Percentiles rank a stretch among this genome's conserved stretches.
Conservation (phyloP, 768 basidiomycete genomes). For the Cystobasidium onofrii region DNA sequence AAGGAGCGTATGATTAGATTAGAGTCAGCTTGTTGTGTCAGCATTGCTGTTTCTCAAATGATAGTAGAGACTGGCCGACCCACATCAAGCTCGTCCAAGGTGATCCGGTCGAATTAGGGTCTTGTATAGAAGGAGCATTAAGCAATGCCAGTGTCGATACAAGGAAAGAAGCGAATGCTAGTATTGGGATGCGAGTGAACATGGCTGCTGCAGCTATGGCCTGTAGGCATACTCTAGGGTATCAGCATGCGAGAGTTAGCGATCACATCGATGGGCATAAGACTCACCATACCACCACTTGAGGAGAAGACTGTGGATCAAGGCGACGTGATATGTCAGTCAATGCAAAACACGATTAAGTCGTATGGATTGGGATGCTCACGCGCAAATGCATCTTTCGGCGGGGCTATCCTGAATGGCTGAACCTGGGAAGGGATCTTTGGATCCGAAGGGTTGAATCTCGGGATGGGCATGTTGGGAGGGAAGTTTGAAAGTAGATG, state of each 20-base stretch:
- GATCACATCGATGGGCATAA: not conserved
- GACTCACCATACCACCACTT: constrained; percentile 16
- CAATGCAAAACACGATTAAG: too few relatives aligned
- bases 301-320: not conserved
- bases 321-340: too few relatives aligned
- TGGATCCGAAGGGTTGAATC: constrained; percentile 19
- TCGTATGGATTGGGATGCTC: too few relatives aligned
- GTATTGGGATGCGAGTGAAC: constrained; percentile 19
- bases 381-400: constrained; percentile 1
- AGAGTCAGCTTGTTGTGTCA: not conserved
- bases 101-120: not conserved
- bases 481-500: too few relatives aligned
- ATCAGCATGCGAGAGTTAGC: not conserved
- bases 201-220: constrained; percentile 6
- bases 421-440: not conserved
- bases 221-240: not conserved
- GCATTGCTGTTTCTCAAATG: not conserved
- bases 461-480: not conserved
- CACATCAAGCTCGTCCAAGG: constrained; percentile 29
- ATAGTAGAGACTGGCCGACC: not conserved
- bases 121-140: not conserved
- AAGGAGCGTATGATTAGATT: not conserved
- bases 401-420: not conserved
- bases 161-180: constrained; percentile 8
- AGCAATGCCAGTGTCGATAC: not conserved